Percentiles rank a stretch among this genome's conserved stretches.
Conservation (phyloP, 805 yeast genomes). For the Candida maltosa region DNA sequence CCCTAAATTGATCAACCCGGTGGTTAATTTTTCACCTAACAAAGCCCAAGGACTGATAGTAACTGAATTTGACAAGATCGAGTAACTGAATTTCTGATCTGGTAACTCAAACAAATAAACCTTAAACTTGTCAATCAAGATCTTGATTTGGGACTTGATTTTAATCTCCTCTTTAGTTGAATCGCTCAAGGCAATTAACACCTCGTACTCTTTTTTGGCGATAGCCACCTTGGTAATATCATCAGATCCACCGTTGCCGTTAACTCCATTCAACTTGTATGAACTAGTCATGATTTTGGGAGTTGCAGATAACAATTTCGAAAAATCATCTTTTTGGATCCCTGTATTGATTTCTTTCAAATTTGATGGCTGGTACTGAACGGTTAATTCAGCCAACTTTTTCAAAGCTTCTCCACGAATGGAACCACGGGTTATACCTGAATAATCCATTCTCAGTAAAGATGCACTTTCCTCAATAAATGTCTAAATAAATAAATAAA, state of each 20-base stretch:
- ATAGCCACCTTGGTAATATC: conserved; percentile 37
- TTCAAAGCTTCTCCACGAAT: conserved; percentile 38
- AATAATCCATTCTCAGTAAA: conserved; percentile 44
- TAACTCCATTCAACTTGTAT: too few relatives aligned
- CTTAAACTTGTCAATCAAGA: conserved; percentile 42
- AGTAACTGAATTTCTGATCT: conserved; percentile 40
- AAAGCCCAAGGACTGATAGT: conserved; percentile 32
- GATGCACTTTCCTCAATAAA: too few relatives aligned
- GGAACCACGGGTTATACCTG: conserved; percentile 34
- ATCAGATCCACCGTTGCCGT: neutral
- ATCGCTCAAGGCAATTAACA: conserved; percentile 53
- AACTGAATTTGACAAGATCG: conserved; percentile 24
- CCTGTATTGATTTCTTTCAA: conserved; percentile 8
- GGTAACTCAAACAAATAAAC: conserved; percentile 48
- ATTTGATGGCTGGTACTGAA: conserved; percentile 12
- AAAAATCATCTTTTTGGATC: conserved; percentile 17
- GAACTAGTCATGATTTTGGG: conserved; percentile 2
- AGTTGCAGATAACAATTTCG: conserved; percentile 15
- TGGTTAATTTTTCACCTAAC: conserved; percentile 30
- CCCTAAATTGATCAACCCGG: conserved; percentile 30
- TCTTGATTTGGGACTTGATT: conserved; percentile 34
- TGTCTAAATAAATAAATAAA: too few relatives aligned
- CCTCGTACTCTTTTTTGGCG: conserved; percentile 52
- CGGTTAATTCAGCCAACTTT: conserved; percentile 34
- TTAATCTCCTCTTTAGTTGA: conserved; percentile 24